phyloP scores from a whole-genome alignment of 352 stramenopile species.

The Pythium inflatum region DNA sequence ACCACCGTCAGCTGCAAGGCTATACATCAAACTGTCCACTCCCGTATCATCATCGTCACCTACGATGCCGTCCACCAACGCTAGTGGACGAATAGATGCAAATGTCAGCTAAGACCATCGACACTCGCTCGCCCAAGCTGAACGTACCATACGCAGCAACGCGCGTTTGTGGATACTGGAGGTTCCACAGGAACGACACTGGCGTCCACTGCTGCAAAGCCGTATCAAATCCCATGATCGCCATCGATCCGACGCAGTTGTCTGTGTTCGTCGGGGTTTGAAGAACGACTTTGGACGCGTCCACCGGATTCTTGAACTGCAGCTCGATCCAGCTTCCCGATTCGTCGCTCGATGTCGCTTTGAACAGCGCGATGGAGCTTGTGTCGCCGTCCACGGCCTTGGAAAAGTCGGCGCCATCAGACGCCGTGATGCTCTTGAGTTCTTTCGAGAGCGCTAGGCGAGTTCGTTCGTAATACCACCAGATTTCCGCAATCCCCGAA shows the following conservation, averaged over 20 bases:
- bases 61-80: constrained; percentile 15
- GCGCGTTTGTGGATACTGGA: constrained; percentile 28
- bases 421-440: constrained; percentile 29
- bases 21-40: constrained; percentile 27
- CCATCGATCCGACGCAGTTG: constrained; percentile 26
- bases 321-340: constrained; percentile 36
- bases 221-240: constrained; percentile 23
- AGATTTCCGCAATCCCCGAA: constrained; percentile 31
- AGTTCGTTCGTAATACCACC: constrained; percentile 31
- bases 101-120: background rate
- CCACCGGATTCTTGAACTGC: constrained; percentile 32
- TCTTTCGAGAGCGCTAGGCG: constrained; percentile 20
- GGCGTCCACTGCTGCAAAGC: constrained; percentile 19
- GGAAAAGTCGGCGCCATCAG: constrained; percentile 33
- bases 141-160: constrained; percentile 32
- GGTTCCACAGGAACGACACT: constrained; percentile 31
- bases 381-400: constrained; percentile 35
- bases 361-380: constrained; percentile 23
- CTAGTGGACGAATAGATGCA: no score
- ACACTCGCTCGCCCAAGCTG: no score
- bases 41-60: constrained; percentile 38
- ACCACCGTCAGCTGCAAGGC: constrained; percentile 2
- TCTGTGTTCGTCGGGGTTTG: constrained; percentile 23
- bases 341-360: constrained; percentile 25
- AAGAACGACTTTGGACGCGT: constrained; percentile 37